phyloP scores from a whole-genome alignment of 768 basidiomycete species.

The Agaricus sinodeliciosus region DNA sequence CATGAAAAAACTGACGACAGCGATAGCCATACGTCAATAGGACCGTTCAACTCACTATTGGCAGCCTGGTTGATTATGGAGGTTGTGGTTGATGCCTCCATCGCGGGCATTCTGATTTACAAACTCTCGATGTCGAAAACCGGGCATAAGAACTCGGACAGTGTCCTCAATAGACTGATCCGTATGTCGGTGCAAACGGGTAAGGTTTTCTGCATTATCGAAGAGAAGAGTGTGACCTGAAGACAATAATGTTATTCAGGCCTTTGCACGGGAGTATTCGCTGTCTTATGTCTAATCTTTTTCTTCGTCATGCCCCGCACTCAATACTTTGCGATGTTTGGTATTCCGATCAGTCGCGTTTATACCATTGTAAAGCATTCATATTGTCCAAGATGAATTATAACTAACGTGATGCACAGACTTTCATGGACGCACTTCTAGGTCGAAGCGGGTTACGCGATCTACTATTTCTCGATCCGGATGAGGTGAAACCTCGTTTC shows the following conservation, averaged over 20 bases:
- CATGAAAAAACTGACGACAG: background rate
- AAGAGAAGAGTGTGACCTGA: background rate
- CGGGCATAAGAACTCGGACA: conserved; percentile 26
- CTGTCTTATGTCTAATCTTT: conserved; percentile 20
- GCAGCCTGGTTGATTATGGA: conserved; percentile 16
- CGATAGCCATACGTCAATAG: conserved; percentile 4
- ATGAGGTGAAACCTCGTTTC: background rate
- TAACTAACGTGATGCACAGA: conserved; percentile 5
- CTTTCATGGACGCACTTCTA: conserved; percentile 17
- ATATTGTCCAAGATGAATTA: background rate
- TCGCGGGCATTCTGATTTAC: conserved; percentile 13
- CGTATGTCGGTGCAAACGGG: conserved; percentile 28
- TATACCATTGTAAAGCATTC: conserved; percentile 24
- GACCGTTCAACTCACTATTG: conserved; percentile 7
- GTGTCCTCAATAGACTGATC: conserved; percentile 26
- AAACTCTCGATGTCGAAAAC: conserved; percentile 22
- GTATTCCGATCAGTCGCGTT: conserved; percentile 28
- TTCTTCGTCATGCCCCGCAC: conserved; percentile 19
- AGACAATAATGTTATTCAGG: conserved; percentile 3
- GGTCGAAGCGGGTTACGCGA: conserved; percentile 9
- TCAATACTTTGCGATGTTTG: conserved; percentile 26
- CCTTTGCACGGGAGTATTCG: conserved; percentile 25
- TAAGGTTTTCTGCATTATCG: background rate
- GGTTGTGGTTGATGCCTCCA: conserved; percentile 12
- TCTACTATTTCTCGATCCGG: background rate